Evolutionary conservation across 768 basidiomycete genomes (phyloP), one percentile per base, ranked within the genome.

Genomic region (Russula sp.): DNA sequence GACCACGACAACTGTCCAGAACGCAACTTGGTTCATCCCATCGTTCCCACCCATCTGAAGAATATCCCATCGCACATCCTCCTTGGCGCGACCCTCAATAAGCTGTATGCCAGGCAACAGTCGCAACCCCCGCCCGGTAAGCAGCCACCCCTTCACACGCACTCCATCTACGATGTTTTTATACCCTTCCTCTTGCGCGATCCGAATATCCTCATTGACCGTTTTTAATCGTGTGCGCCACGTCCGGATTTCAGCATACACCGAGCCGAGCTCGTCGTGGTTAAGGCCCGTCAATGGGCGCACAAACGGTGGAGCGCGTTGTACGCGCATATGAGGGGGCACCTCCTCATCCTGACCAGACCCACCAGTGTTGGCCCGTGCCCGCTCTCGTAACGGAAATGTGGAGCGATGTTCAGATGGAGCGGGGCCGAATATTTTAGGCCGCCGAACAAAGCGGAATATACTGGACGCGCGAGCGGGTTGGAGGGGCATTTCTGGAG

Each of bases 21-120:
- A 82, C 3, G 80, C 79, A 34, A 79, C 62, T 24, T 72, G 72
- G 67, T 84, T 82, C 64, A 82, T 65, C 55, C 72, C 59, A 40
- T 76, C 80, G 44, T 81, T 76, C 72, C 84, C 81, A 65, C 81
- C 65, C 30, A 26, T 79, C 73, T 89, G 88, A 55, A 92, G 75
- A 28, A 89, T 84, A 63, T 86, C 84, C 90, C 90, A 94, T 59
- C 87, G 76, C 40, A 94, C 84, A 72, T 92, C 90, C 70, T 92
- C 90, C 73, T 89, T 91, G 16, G 89, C 87, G 63, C 88, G 76
- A 2, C 91, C 91, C 71, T 90, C 87, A 26, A 94, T 90, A 40
- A 88, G 75, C 71, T 88, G 77, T 6, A 88, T 74, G 2, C 84
- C 84, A 34, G 84, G 84, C 30, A 92, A 72, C 68, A 79, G 81